Conservation (phyloP, 2,329 filamentous ascomycete genomes). For the Scedosporium apiospermum region DNA sequence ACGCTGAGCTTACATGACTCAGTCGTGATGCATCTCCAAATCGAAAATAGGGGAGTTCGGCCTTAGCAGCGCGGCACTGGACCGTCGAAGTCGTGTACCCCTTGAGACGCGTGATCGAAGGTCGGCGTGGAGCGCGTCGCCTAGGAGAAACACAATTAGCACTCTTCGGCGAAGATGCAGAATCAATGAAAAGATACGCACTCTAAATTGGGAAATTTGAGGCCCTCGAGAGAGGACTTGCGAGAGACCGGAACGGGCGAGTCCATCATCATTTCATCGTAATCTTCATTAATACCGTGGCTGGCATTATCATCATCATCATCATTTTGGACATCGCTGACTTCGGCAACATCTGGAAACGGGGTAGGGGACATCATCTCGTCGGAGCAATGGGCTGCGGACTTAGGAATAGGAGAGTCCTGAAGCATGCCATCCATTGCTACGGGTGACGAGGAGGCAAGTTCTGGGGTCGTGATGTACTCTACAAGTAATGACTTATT, state of each 20-base stretch:
- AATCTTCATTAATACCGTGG: conserved; percentile 10
- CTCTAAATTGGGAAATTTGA: conserved; percentile 42
- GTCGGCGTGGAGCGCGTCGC: conserved; percentile 53
- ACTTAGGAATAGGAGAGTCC: conserved; percentile 79
- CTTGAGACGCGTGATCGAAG: conserved; percentile 67
- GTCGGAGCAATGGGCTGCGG: conserved; percentile 60
- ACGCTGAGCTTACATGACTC: not conserved
- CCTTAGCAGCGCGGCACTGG: conserved; percentile 42
- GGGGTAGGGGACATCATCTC: conserved; percentile 66
- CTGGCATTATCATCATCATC: not conserved
- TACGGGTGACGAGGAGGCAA: conserved; percentile 73
- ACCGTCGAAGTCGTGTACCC: conserved; percentile 60
- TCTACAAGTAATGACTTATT: conserved; percentile 32
- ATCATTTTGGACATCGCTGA: too few relatives aligned
- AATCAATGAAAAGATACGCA: conserved; percentile 25
- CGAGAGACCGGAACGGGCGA: conserved; percentile 43
- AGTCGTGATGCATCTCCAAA: conserved; percentile 41
- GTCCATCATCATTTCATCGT: conserved; percentile 44
- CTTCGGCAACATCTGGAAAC: conserved; percentile 17
- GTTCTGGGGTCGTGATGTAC: conserved; percentile 72
- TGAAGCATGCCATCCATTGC: conserved; percentile 74
- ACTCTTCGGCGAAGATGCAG: not conserved
- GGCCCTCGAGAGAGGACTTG: conserved; percentile 36
- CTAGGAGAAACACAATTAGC: conserved; percentile 30
- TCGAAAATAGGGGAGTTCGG: conserved; percentile 63